Evolutionary conservation across 164 flowering plant genomes (phyloP), one percentile per base, ranked within the genome.

Genomic region (Malania oleifera): DNA sequence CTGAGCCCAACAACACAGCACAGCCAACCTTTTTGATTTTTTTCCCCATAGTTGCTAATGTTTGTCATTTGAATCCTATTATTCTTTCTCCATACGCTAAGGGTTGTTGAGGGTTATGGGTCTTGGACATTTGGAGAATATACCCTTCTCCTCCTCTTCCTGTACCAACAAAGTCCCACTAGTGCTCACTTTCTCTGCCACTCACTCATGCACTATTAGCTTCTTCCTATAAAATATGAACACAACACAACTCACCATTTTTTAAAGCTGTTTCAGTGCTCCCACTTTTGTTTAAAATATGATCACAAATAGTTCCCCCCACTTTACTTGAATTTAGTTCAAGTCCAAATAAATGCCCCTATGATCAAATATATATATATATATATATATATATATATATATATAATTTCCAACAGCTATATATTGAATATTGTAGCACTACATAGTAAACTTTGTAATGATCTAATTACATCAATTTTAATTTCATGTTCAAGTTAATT

Each of bases 151-250:
- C 52, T 56, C n/a, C n/a, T n/a, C n/a, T n/a, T n/a, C n/a, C n/a
- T n/a, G n/a, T 18, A 25, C 55, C 39, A 49, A 50, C 38, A 29
- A 46, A 63, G 64, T 62, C 49, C 19, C 52, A 50, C 62, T 47
- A 48, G 70, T 73, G 73, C 50, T 56, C 52, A 27, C 74, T 65
- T 74, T 74, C 63, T 56, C 34, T 56, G 57, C 60, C 73, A 70
- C 58, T 56, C 23, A n/a, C 40, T 31, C 29, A 70, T 54, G 56
- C 23, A n/a, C 40, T 31, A 25, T 20, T 29, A 13, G 35, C 35
- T 49, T 25, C 34, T 35, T 15, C 15, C 48, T 34, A 57, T 44
- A 45, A 55, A 51, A 15, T 46, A 60, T 44, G 3, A 11, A 38
- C 11, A 46, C 24, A 52, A n/a, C n/a, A n/a, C n/a, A 52, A 40